Percentiles rank a stretch among this genome's conserved stretches.
Evolutionary conservation across 108 stramenopile genomes (phyloP).

Genomic region (Pseudonitzschia delicatissima): DNA sequence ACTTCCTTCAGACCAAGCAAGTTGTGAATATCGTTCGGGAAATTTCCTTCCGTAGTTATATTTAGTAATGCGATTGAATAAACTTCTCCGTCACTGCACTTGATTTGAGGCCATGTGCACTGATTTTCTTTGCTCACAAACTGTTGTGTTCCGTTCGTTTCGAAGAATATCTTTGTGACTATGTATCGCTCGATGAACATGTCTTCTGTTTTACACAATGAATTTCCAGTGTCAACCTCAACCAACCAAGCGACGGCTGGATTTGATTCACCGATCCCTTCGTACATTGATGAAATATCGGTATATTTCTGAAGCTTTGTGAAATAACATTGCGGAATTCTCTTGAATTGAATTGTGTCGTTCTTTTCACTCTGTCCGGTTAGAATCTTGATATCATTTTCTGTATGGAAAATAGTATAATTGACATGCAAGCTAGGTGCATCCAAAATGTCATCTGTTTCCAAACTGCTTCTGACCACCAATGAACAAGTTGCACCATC

Average conservation of each 20-base stretch:
- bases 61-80: not conserved
- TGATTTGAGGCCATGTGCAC: too few species aligned
- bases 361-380: not conserved
- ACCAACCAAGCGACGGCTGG: not conserved
- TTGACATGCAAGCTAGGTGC: not conserved
- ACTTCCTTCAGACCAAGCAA: not conserved
- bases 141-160: not conserved
- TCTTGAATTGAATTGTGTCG: not conserved
- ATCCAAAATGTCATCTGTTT: not conserved
- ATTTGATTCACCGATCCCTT: not conserved
- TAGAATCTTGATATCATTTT: not conserved
- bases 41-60: not conserved
- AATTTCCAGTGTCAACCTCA: not conserved
- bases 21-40: not conserved
- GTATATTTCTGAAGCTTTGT: not conserved
- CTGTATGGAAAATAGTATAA: slow-evolving; percentile 1
- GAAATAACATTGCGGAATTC: not conserved
- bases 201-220: not conserved
- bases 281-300: not conserved
- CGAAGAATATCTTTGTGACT: not conserved
- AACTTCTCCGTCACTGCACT: not conserved
- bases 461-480: not conserved
- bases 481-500: not conserved
- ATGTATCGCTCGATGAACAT: not conserved
- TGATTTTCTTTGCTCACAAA: not conserved